phyloP scores from a whole-genome alignment of 345 rosid genomes.

The Diplotaxis tenuifolia region DNA sequence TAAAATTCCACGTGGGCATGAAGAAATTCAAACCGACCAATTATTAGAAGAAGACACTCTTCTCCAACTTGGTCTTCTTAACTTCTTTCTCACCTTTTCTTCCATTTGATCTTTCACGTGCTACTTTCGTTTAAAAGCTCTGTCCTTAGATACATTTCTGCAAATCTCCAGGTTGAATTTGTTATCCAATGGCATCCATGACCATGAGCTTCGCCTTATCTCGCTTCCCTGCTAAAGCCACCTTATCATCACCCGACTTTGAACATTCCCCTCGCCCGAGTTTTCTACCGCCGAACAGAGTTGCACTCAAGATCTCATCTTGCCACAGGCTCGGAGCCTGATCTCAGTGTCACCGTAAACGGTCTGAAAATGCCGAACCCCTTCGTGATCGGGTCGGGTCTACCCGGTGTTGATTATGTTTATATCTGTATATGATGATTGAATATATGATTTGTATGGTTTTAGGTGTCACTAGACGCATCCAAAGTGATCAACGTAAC shows the following conservation, averaged over 20 bases:
- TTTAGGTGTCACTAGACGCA: constrained; percentile 93
- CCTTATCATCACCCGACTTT: constrained; percentile 34
- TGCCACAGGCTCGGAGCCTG: constrained; percentile 52
- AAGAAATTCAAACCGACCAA: constrained; percentile 21
- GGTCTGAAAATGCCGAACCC: constrained; percentile 91
- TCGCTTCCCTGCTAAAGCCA: constrained; percentile 38
- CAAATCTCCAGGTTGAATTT: constrained; percentile 10
- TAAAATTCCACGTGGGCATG: constrained; percentile 31
- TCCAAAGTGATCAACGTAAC: constrained; percentile 88
- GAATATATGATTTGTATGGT: constrained; percentile 25
- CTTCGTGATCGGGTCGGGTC: constrained; percentile 95
- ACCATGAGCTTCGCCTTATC: constrained; percentile 48
- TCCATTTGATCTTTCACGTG: constrained; percentile 10
- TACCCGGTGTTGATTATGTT: constrained; percentile 57
- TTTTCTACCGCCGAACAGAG: constrained; percentile 38
- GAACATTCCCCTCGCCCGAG: constrained; percentile 36
- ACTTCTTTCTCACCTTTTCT: neutral
- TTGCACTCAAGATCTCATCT: constrained; percentile 57
- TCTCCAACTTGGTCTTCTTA: constrained; percentile 16
- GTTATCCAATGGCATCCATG: constrained; percentile 55
- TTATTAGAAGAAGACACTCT: constrained; percentile 25
- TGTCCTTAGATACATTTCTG: neutral
- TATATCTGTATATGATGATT: neutral
- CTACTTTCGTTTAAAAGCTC: neutral
- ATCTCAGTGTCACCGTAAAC: constrained; percentile 82